Evolutionary conservation across 2,329 filamentous ascomycete genomes (phyloP), one percentile per base, ranked within the genome.

Genomic region (Diplocarpon mali): DNA sequence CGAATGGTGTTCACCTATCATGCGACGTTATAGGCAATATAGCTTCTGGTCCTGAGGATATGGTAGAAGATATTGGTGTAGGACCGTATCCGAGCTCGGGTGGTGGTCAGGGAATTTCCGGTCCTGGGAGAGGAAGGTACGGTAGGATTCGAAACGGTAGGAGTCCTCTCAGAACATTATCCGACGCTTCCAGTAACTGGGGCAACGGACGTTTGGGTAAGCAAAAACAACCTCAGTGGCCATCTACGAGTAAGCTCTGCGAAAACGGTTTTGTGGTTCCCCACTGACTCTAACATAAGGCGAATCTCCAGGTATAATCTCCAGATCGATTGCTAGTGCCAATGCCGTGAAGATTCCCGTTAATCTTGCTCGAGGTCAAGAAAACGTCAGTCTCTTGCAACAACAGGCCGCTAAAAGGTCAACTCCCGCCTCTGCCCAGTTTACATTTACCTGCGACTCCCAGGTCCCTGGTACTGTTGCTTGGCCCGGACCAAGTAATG

Each of bases 361-460:
- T 12, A 71, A 76, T 2, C 69, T 72, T 12, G 63, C 66, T 16
- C 73, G 71, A 55, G 83, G 80, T 12, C 80, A 87, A 60, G 85
- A 90, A 60, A 92, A 87, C 64, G 71, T 82, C 51, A 90, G 83
- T 62, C 71, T 89, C 48, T 67, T 93, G 39, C 80, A 86, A 46
- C 83, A 86, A 60, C 78, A 83, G 62, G 68, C 74, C 14, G 65
- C 70, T 5, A 70, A 70, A 46, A 81, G 76, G 57, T 61, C 75
- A 3, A 78, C 74, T 30, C 78, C 85, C 4, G 76, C 82, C 5
- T 86, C 88, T 45, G 83, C 85, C 0, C 87, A 95, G 57, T 98
- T 98, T 62, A 98, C 92, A 9, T 98, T 98, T 61, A 94, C 87
- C 11, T 95, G 88, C 64, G 85, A 93, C 58, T 90, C 89, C 1